phyloP scores from a whole-genome alignment of 257 asterid genomes.

The Knoxia roxburghii region DNA sequence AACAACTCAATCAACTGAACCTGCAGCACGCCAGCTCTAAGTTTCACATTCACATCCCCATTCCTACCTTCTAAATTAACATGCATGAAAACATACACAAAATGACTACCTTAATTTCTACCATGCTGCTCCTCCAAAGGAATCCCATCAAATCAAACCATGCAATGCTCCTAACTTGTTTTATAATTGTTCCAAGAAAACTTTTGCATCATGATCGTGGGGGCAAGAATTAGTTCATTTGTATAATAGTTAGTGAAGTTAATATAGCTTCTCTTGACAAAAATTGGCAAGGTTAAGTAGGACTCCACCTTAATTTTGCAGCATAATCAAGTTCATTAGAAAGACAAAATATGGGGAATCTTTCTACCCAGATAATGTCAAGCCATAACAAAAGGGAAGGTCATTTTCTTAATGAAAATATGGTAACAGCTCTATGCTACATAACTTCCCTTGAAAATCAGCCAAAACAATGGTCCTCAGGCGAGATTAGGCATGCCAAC shows the following conservation, averaged over 20 bases:
- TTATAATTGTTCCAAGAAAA: no score
- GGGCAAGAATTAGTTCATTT: no score
- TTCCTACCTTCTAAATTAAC: neutral
- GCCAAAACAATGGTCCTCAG: slow-evolving; percentile 15
- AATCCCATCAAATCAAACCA: slow-evolving; percentile 5
- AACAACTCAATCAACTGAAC: neutral
- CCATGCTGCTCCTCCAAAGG: neutral
- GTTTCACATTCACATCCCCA: neutral
- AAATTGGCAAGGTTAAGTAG: no score
- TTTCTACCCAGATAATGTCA: no score
- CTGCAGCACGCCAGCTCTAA: slow-evolving; percentile 4
- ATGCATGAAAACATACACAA: slow-evolving; percentile 9
- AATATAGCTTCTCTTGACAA: no score
- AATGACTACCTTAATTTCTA: slow-evolving; percentile 8
- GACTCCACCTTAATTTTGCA: no score
- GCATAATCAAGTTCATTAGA: neutral
- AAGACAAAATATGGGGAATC: no score
- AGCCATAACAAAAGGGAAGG: no score
- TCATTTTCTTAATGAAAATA: no score
- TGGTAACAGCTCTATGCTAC: neutral
- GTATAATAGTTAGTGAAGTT: no score
- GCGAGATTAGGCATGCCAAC: slow-evolving; percentile 12
- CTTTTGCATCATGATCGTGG: no score
- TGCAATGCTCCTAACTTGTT: neutral
- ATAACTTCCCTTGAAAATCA: neutral